Base-by-base conservation (phyloP, 768 basidiomycete genomes). In the Rhodotorula toruloides region DNA sequence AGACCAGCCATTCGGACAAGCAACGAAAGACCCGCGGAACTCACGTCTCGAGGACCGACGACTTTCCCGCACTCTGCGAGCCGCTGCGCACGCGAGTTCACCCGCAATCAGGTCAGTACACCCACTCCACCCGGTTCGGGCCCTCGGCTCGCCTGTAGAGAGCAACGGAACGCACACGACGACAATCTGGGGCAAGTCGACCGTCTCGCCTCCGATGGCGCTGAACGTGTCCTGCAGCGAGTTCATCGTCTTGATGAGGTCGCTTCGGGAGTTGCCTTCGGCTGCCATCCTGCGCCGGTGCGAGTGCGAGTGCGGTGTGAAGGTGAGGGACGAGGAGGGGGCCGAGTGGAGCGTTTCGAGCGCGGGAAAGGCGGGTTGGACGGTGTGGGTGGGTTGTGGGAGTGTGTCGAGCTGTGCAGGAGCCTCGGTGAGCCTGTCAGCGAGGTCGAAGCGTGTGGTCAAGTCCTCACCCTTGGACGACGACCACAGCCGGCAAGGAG, bases 31-130 rank as follows among this genome's bases (percentile, higher is more conserved):
- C 25, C 63, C 63, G 56, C 54, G 61, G n/a, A 14, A 82, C 88
- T 74, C 73, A 91, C 91, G 89, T 98, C 80, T 98, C 93, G 61
- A 98, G 84, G 58, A 72, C 71, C 27, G 69, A 71, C 16, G 67
- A 68, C 50, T 74, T 74, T 34, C 73, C 73, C 6, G 65, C 63
- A 27, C 59, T 62, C 47, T 74, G 73, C 2, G 63, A 66, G 12
- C 73, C 73, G 54, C 70, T 70, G 59, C 36, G 40, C 17, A 36
- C 4, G 2, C 29, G 31, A 42, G 36, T 31, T 25, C 21, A 4
- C 6, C 22, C 22, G 32, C 37, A 22, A 19, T 27, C 13, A n/a
- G n/a, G n/a, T n/a, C n/a, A n/a, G n/a, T n/a, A n/a, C n/a, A n/a
- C n/a, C n/a, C n/a, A n/a, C n/a, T n/a, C n/a, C n/a, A n/a, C n/a